Evolutionary conservation across 2,329 filamentous ascomycete species (phyloP).

Genomic region (Penicillium digitatum): DNA sequence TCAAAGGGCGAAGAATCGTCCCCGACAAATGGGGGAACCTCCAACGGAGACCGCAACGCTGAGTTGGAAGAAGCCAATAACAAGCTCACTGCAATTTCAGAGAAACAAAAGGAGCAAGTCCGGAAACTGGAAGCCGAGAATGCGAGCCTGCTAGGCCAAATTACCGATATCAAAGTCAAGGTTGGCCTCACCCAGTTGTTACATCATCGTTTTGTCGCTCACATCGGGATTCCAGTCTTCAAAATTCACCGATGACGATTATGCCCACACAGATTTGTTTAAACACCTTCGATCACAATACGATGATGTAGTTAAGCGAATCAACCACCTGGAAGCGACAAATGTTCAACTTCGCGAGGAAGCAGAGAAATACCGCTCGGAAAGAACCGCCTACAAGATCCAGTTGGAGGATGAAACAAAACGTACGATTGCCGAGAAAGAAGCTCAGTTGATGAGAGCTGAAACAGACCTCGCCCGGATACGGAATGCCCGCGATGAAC

Average conservation of each 20-base stretch:
- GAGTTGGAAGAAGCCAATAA: slow-evolving; percentile 73
- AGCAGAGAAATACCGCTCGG: slow-evolving; percentile 76
- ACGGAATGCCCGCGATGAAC: slow-evolving; percentile 76
- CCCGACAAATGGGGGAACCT: slow-evolving; percentile 52
- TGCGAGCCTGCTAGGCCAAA: slow-evolving; percentile 68
- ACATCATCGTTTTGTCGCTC: neutral
- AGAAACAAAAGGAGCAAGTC: slow-evolving; percentile 84
- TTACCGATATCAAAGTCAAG: slow-evolving; percentile 66
- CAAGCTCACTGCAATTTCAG: slow-evolving; percentile 69
- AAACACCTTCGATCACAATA: slow-evolving; percentile 86
- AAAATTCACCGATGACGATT: slow-evolving; percentile 83
- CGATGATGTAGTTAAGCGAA: slow-evolving; percentile 85
- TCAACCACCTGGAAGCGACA: slow-evolving; percentile 85
- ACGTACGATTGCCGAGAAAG: slow-evolving; percentile 67
- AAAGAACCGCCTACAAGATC: slow-evolving; percentile 75
- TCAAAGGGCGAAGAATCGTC: slow-evolving; percentile 50
- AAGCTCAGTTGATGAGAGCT: slow-evolving; percentile 72
- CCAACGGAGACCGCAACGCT: slow-evolving; percentile 55
- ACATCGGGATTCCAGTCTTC: slow-evolving; percentile 50
- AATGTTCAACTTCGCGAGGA: slow-evolving; percentile 83
- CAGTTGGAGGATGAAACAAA: slow-evolving; percentile 79
- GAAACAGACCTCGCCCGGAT: slow-evolving; percentile 85
- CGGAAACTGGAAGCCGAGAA: slow-evolving; percentile 75
- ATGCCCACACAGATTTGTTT: slow-evolving; percentile 86
- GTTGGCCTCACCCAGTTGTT: slow-evolving; percentile 27